Evolutionary conservation across 805 yeast species (phyloP).

Genomic region (Wickerhamiella bombiphila): DNA sequence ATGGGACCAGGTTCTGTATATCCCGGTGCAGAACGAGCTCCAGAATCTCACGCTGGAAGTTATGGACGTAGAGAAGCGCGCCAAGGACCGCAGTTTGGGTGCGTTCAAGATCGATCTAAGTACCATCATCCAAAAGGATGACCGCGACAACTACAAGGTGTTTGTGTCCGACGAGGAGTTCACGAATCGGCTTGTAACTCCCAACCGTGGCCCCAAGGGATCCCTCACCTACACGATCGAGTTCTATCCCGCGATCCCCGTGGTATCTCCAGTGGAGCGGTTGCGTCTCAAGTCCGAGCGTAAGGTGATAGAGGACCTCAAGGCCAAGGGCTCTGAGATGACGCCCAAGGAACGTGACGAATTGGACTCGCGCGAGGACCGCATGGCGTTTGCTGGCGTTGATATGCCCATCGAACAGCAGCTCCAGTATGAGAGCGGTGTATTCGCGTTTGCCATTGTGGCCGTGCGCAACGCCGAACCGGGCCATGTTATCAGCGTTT

Average conservation of each 20-base stretch:
- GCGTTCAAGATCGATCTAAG: constrained; percentile 54
- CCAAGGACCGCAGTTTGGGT: constrained; percentile 82
- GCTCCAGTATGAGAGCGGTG: constrained; percentile 52
- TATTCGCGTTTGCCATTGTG: constrained; percentile 47
- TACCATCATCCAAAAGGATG: constrained; percentile 48
- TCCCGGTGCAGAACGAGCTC: constrained; percentile 68
- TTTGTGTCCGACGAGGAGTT: constrained; percentile 41
- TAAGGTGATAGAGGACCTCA: constrained; percentile 19
- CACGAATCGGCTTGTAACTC: constrained; percentile 49
- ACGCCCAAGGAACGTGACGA: constrained; percentile 24
- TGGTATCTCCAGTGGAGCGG: constrained; percentile 52
- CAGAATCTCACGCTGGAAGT: constrained; percentile 76
- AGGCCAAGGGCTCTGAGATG: constrained; percentile 16
- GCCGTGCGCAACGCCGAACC: constrained; percentile 11
- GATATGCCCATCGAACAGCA: constrained; percentile 32
- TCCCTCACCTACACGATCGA: constrained; percentile 54
- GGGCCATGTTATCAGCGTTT: constrained; percentile 57
- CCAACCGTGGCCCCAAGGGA: constrained; percentile 75
- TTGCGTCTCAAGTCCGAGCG: constrained; percentile 37
- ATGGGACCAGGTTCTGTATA: constrained; percentile 71
- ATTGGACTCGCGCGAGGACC: constrained; percentile 15
- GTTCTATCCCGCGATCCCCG: constrained; percentile 72
- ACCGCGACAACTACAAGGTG: constrained; percentile 49
- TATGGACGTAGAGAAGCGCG: constrained; percentile 72
- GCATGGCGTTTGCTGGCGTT: constrained; percentile 21